These are phyloP conservation scores for Pseudogymnoascus destructans DNA, from an alignment of 2,329 filamentous ascomycete genomes.

Conservation along the genomic window DNA sequence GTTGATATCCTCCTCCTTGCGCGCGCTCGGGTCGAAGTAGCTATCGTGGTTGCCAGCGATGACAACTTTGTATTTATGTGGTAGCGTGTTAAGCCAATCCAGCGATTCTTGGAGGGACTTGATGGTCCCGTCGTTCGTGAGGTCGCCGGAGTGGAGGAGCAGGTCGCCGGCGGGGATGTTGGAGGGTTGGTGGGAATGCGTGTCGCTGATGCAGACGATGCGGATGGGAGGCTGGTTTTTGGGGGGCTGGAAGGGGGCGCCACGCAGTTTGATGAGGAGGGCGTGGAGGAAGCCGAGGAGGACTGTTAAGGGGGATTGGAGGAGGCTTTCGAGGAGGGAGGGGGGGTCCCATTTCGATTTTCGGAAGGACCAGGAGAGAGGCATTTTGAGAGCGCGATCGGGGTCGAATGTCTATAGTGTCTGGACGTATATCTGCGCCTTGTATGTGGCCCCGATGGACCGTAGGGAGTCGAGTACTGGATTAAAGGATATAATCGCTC, in stretches of 20 bases:
- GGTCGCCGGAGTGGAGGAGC: slow-evolving; percentile 80
- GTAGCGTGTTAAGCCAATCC: slow-evolving; percentile 64
- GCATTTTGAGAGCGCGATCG: slow-evolving; percentile 9
- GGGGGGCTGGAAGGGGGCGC: slow-evolving; percentile 46
- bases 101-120: slow-evolving; percentile 69
- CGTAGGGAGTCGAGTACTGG: neutral
- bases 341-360: slow-evolving; percentile 22
- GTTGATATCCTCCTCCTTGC: slow-evolving; percentile 42
- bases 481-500: neutral
- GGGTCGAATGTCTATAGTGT: no score
- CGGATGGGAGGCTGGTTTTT: slow-evolving; percentile 46
- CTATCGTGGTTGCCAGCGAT: slow-evolving; percentile 84
- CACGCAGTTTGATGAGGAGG: slow-evolving; percentile 53
- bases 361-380: slow-evolving; percentile 23
- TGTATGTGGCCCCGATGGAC: neutral
- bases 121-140: slow-evolving; percentile 60
- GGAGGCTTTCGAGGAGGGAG: slow-evolving; percentile 45
- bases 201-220: slow-evolving; percentile 83
- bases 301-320: slow-evolving; percentile 55
- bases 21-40: slow-evolving; percentile 53
- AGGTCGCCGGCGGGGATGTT: slow-evolving; percentile 67
- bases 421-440: neutral
- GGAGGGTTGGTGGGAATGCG: slow-evolving; percentile 51
- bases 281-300: slow-evolving; percentile 50
- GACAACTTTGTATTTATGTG: slow-evolving; percentile 68